Base-by-base conservation (phyloP, 441 rosid species). In the Brassica balearica region DNA sequence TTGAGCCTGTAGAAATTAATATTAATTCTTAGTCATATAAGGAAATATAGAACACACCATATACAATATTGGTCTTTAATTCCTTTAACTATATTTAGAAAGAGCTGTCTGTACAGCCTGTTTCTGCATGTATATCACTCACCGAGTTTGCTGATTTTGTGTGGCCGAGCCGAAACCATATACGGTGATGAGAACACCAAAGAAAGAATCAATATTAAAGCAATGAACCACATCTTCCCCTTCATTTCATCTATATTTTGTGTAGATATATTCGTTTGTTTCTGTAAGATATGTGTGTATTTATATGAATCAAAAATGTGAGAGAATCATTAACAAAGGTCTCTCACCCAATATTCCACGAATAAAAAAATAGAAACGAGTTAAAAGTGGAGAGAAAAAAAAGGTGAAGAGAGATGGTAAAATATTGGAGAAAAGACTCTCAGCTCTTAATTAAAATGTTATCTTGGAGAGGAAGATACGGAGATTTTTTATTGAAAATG, bases 221-320 rank as follows among this genome's bases (percentile, higher is more conserved):
- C 62, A 56, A 56, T 19, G 62, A 19, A 56, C 62, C 25, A 19
- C 27, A 56, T 7, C 12, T 56, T 56, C 12, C 25, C 62, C 62
- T 19, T 56, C 62, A 56, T 56, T 56, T 56, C 12, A 56, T 56
- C 25, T 56, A 19, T 19, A 9, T 56, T 56, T 19, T 56, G 62
- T 56, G 62, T 8, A 8, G 27, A 56, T 19, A 55, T 55, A 3
- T 56, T 56, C 62, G 25, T 56, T 56, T 19, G 62, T 56, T 56
- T 17, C 20, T 19, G 27, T 8, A 55, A 17, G 10, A 56, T 19
- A 55, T 17, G 27, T 19, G 27, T 56, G 62, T 19, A 56, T 56
- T 56, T 56, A 56, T 56, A 56, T 56, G 62, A 56, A 55, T 17
- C 60, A 55, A 55, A 55, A 11, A 56, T 56, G 62, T 53, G 59